These are phyloP conservation scores for Stentor roeselii DNA, from an alignment of 73 alveolate genomes.

Conservation along the genomic window DNA sequence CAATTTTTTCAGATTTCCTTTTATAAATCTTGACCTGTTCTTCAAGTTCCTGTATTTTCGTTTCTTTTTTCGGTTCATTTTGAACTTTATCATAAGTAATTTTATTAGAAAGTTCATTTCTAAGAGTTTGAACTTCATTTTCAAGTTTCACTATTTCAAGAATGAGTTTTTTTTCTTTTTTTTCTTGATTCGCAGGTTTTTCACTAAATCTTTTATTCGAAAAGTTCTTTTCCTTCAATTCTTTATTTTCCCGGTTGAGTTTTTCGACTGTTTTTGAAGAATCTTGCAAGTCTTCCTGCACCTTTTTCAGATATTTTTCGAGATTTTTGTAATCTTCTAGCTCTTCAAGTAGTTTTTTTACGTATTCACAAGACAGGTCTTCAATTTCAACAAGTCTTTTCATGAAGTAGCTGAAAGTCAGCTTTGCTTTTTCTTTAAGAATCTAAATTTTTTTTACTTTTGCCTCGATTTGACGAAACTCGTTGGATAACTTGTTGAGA, in stretches of 20 bases:
- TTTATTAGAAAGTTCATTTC: neutral
- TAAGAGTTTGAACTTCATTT: slow-evolving; percentile 8
- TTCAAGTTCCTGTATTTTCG: slow-evolving; percentile 10
- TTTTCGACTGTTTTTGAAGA: neutral
- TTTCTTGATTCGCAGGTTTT: neutral
- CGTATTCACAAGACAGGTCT: neutral
- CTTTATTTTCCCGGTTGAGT: neutral
- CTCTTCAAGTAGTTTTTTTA: neutral
- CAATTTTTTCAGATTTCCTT: neutral
- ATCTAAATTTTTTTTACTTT: no score
- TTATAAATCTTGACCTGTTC: neutral
- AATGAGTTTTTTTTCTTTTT: neutral
- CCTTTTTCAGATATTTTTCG: neutral
- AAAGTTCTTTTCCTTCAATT: neutral
- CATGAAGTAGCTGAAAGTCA: neutral
- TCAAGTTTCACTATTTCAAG: slow-evolving; percentile 25
- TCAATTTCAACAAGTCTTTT: neutral
- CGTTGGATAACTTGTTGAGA: neutral
- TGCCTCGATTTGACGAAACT: neutral
- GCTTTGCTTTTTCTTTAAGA: neutral
- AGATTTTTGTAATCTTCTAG: neutral
- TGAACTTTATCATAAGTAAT: neutral
- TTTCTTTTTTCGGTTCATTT: neutral
- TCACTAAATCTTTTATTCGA: neutral
- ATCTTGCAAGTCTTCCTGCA: neutral